Conservation (phyloP, 305 asterid genomes). For the Petunia hybrid region DNA sequence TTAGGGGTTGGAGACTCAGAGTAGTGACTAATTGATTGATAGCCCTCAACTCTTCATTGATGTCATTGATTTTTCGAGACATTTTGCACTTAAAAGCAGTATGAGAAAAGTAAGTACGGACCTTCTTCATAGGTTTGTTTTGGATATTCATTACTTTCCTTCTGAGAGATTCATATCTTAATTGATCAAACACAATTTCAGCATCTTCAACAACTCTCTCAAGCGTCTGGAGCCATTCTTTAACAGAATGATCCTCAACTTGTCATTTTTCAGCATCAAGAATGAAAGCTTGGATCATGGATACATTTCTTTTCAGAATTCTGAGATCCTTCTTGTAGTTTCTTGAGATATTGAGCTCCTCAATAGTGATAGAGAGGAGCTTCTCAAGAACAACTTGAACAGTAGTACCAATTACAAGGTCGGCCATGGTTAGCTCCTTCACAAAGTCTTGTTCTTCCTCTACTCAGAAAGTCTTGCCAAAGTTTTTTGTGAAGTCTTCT, state of each 20-base stretch:
- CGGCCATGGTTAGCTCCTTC: not conserved
- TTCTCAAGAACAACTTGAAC: not conserved
- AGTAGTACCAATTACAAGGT: not conserved
- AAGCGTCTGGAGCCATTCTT: not conserved
- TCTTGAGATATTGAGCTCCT: not conserved
- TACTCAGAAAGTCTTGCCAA: not conserved
- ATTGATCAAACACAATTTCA: not conserved
- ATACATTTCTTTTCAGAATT: not conserved
- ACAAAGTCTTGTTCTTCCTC: not conserved
- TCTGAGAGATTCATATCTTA: not conserved
- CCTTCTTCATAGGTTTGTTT: not conserved
- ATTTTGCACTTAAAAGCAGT: not conserved
- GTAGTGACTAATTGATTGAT: not conserved
- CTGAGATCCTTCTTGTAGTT: not conserved
- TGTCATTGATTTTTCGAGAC: not conserved
- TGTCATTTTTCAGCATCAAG: not conserved
- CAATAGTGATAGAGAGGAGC: not conserved
- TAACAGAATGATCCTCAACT: not conserved
- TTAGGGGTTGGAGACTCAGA: not conserved
- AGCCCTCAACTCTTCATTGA: not conserved
- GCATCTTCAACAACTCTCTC: slow-evolving; percentile 13
- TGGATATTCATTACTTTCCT: not conserved
- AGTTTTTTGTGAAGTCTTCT: not conserved
- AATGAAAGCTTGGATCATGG: slow-evolving; percentile 1
- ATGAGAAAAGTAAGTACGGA: not conserved